Base-by-base conservation (phyloP, 441 rosid genomes). In the Eugenia klotzschiana region DNA sequence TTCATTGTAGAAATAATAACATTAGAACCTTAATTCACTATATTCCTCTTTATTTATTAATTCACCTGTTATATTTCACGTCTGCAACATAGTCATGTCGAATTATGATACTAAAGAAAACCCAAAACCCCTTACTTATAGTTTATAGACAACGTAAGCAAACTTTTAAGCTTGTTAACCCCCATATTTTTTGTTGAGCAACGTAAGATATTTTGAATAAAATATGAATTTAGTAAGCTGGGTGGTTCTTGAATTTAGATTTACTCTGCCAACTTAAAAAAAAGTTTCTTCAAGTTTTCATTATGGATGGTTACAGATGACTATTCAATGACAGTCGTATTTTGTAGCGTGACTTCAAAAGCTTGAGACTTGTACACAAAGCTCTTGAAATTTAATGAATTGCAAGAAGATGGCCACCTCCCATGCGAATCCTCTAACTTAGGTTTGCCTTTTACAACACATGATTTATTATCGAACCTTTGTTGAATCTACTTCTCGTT, bases 11-110 rank as follows among this genome's bases (percentile, higher is more conserved):
- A 56, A 57, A 7, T 26, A 26, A 9, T 29, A 29, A 16, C 23
- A 60, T 0, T 9, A 16, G 41, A 29, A 60, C 12, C 41, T 16
- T 60, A 60, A 60, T 4, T 60, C 41, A 60, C 41, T 0, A 16
- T 29, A 29, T 60, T 27, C 23, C 16, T 27, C 2, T 16, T 60
- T 60, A 15, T 60, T 1, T 12, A 29, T 60, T 60, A 20, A 29
- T 40, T 49, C 23, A 16, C 1, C 0, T 0, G 2, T 58, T 29
- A 29, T 60, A 8, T 29, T 40, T 29, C 41, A 0, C 8, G 23
- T 29, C 73, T 7, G 0, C 41, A 4, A 3, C 72, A 29, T 60
- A 14, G 69, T 26, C 37, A 57, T 18, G 10, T 57, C 29, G 43
- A 41, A 41, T 41, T 41, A 56, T 25, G 29, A 25, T 27, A 60